Evolutionary conservation across 495 filamentous ascomycete genomes (phyloP), one percentile per base, ranked within the genome.

Genomic region (Talaromyces borbonicus): DNA sequence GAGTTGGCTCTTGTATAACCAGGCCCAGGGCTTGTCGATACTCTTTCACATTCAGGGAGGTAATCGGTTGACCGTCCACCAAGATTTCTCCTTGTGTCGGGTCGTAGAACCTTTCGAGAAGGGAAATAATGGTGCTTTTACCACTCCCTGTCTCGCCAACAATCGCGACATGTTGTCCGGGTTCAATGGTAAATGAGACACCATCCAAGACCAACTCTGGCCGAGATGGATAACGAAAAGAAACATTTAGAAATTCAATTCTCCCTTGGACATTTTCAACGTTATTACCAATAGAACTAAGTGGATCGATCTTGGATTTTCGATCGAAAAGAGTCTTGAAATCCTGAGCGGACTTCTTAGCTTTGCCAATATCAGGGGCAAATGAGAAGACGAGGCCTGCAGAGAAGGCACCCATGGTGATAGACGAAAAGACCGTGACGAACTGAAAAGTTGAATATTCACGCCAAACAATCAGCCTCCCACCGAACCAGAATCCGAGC

Each of bases 1-100:
- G 61, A 3, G 84, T 92, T 11, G 88, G 85, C 52, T 95, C 88
- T 56, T 95, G 88, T 36, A 77, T 72, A 3, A 52, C 49, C 5
- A 53, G 49, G 1, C 44, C 36, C 5, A 53, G 22, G 12, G 46
- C 20, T n/a, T 51, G 52, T 29, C 53, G 49, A 20, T 69, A 59
- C 24, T 81, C 69, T 1, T 70, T 73, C 23, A 76, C 78, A 33
- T 73, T 62, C 41, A 77, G 79, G 0, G 80, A 62, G 8, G 66
- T 62, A 31, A 74, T 70, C 39, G 80, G 75, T 52, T 81, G 76
- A 1, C 67, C 68, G 6, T 82, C 78, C 0, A 81, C 66, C 1
- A 77, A 72, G 6, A 82, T 56, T 0, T 61, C 47, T 38, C 65
- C 63, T 27, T 79, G 72, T 51, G 78, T 77, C 15, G 61, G 65